Evolutionary conservation across 2,329 filamentous ascomycete genomes (phyloP), one percentile per base, ranked within the genome.

Genomic region (Paramyrothecium sp.): DNA sequence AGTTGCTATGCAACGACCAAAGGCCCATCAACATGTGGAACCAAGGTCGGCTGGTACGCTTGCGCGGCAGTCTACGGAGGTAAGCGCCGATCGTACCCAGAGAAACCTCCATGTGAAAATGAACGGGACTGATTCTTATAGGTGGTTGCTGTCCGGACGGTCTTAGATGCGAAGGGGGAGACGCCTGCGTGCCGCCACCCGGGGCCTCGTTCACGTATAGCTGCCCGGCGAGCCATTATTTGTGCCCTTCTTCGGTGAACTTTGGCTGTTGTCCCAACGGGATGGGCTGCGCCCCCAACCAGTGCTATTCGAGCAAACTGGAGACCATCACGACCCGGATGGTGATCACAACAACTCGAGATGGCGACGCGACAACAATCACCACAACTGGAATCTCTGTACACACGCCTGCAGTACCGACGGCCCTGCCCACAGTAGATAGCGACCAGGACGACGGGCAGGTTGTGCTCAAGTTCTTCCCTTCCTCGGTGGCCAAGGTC

Each of bases 191-290:
- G 3, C 69, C 78, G 0, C 78, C 81, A 2, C 70, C 73, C 12
- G 81, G 80, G 11, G 66, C 70, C 5, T 65, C 76, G 1, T 70
- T 68, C 30, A 73, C 72, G 8, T 67, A 71, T 56, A 71, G 67
- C 17, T 86, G 83, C 54, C 75, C 75, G 7, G 60, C 71, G 2
- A 74, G 69, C 58, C 80, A 77, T 51, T 80, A 75, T 55, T 70
- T 77, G 3, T 86, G 84, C 57, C 77, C 84, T 2, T 63, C 77
- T 5, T 81, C 79, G 1, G 61, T 81, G 3, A 78, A 77, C 54
- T 81, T 77, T 57, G 83, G 83, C 0, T 86, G 84, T 60, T 87
- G 84, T 63, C 69, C 68, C 2, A 75, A 68, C 51, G 78, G 78
- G 4, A 76, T 81, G 73, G 78, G 68, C 23, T 87, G 84, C 62